These are phyloP conservation scores for Patellifolia procumbens DNA, from an alignment of 179 eudicot genomes.

Conservation along the genomic window DNA sequence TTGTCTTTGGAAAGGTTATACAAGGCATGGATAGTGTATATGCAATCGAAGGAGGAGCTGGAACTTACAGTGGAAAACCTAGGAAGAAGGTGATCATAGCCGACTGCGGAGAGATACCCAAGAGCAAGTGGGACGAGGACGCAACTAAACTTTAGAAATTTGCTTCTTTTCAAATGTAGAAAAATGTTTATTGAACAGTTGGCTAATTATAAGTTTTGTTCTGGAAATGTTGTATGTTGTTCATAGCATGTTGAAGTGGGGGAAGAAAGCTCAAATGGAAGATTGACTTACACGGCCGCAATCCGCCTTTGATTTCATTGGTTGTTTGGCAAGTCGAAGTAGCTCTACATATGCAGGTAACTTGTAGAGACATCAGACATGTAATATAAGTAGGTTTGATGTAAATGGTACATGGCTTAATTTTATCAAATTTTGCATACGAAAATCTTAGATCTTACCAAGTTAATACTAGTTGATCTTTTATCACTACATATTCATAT, in stretches of 20 bases:
- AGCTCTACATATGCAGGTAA: slow-evolving; percentile 6
- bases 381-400: slow-evolving; percentile 29
- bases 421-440: slow-evolving; percentile 14
- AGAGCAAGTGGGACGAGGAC: slow-evolving; percentile 79
- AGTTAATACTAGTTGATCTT: background rate
- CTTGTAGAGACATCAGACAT: slow-evolving; percentile 18
- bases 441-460: background rate
- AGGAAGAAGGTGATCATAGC: slow-evolving; percentile 88
- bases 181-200: background rate
- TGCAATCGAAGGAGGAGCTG: slow-evolving; percentile 98
- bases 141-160: slow-evolving; percentile 33
- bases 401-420: slow-evolving; percentile 21
- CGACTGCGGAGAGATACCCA: slow-evolving; percentile 90
- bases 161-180: slow-evolving; percentile 13
- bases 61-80: slow-evolving; percentile 91
- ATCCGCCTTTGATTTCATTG: slow-evolving; percentile 15
- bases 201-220: background rate
- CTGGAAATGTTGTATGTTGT: slow-evolving; percentile 22
- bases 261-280: background rate
- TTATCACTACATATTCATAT: no score
- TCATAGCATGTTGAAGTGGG: background rate
- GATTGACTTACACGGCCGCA: slow-evolving; percentile 9
- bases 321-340: slow-evolving; percentile 10
- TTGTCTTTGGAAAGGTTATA: slow-evolving; percentile 89
- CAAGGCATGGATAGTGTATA: slow-evolving; percentile 95